Percentiles rank a stretch among this genome's conserved stretches.
phyloP scores from a whole-genome alignment of 2,329 filamentous ascomycete genomes.

The Ceratocystis ficicola region DNA sequence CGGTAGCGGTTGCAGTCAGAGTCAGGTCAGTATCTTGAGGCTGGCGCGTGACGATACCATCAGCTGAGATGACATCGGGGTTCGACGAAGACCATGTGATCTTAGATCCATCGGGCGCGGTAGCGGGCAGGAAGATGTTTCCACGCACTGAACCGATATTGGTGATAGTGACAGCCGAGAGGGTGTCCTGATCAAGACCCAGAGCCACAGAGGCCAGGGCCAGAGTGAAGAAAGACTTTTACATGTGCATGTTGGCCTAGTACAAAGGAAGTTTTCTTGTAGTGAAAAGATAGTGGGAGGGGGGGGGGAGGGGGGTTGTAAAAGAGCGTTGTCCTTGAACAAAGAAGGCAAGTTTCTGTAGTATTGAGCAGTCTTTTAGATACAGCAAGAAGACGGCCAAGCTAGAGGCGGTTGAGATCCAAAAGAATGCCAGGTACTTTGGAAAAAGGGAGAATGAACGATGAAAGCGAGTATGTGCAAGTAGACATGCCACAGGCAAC shows the following conservation, averaged over 20 bases:
- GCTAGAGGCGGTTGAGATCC: not conserved
- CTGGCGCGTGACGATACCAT: constrained; percentile 31
- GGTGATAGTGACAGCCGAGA: constrained; percentile 26
- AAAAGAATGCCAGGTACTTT: constrained; percentile 1
- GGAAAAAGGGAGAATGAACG: not conserved
- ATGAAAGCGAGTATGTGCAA: not conserved
- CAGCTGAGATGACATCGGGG: constrained; percentile 28
- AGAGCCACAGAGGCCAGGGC: constrained; percentile 16
- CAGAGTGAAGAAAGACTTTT: constrained; percentile 13
- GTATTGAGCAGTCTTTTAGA: not conserved
- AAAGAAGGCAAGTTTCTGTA: not conserved
- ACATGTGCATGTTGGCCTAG: constrained; percentile 11
- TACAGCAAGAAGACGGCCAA: not conserved
- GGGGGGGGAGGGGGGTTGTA: not conserved
- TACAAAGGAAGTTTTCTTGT: constrained; percentile 1
- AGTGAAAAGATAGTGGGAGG: not conserved
- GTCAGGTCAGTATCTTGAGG: constrained; percentile 26
- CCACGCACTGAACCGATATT: constrained; percentile 32
- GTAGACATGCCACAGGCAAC: not conserved
- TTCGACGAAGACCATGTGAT: constrained; percentile 32
- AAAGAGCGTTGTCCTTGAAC: not conserved
- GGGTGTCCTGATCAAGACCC: constrained; percentile 21
- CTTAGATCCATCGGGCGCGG: constrained; percentile 26
- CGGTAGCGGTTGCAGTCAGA: constrained; percentile 30
- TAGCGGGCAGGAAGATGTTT: constrained; percentile 30